Evolutionary conservation across 441 rosid genomes (phyloP).

Genomic region (Dalechampia spathulata): DNA sequence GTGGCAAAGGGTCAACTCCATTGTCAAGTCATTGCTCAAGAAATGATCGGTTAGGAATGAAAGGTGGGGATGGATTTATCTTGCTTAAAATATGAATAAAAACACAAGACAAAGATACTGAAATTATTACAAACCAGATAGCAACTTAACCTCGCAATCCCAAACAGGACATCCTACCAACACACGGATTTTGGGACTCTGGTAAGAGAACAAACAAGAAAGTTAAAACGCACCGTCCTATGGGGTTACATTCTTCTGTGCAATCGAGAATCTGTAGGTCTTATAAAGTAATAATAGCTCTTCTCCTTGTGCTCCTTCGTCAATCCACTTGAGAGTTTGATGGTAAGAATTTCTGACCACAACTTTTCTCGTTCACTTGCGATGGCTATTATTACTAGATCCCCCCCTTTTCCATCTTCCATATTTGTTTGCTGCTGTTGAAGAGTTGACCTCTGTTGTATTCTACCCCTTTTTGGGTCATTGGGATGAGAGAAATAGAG

Average conservation of each 20-base stretch:
- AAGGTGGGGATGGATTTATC: background rate
- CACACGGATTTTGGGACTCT: too few relatives aligned
- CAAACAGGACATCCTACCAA: too few relatives aligned
- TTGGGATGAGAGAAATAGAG: too few relatives aligned
- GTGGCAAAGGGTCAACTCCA: slow-evolving; percentile 1
- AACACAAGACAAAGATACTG: slow-evolving; percentile 18
- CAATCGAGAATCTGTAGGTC: slow-evolving; percentile 4
- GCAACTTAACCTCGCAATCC: too few relatives aligned
- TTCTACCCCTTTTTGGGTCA: too few relatives aligned
- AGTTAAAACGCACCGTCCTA: background rate
- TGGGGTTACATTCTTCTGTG: background rate
- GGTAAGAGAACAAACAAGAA: too few relatives aligned
- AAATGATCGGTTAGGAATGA: background rate
- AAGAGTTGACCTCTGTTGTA: slow-evolving; percentile 20
- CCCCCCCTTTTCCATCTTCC: slow-evolving; percentile 1
- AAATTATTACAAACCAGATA: too few relatives aligned
- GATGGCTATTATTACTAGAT: background rate
- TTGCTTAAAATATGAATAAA: too few relatives aligned
- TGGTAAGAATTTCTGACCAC: slow-evolving; percentile 15
- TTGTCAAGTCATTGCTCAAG: background rate
- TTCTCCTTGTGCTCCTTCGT: background rate
- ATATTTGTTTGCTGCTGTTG: background rate
- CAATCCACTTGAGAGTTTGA: slow-evolving; percentile 1
- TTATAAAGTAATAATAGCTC: background rate
- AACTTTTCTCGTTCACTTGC: slow-evolving; percentile 3